Base-by-base conservation (phyloP, 148 eudicot species). In the Salicornia ramosissima region DNA sequence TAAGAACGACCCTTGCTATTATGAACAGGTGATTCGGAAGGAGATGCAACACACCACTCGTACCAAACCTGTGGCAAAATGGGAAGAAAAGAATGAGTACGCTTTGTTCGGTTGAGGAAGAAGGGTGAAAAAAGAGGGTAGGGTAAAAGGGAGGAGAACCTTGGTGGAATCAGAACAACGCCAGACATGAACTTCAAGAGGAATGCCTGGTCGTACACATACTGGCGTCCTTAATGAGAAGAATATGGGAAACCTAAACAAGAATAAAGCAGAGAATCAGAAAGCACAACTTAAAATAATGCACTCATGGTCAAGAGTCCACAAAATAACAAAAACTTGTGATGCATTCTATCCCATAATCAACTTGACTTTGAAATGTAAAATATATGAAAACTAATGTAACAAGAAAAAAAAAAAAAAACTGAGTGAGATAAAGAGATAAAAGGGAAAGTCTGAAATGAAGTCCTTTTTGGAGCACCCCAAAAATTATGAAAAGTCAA, bases 1-100 rank as follows among this genome's bases (percentile, higher is more conserved):
- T 90, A 88, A 6, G 98, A 94, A 46, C 98, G 92, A 6, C 98
- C 98, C 66, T 86, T 88, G 67, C 78, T 74, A 78, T 94, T 94
- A 78, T 94, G 98, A 64, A 94, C 80, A 13, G 98, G 88, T 51
- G 89, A 80, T 34, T 89, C 42, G 7, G 74, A 65, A 21, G 98
- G 96, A 49, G 86, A 82, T 9, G 83, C 74, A 31, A 90, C 87
- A 71, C 85, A 85, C 98, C 98, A 94, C 71, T 94, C 98, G 3
- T 94, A 94, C 98, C 98, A 94, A 67, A 94, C 98, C 96, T 93
- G 79, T 67, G 40, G 40, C 40, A 36, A 36, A 58, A 34, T 55
- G 26, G 40, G 15, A 39, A n/a, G 50, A 22, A 30, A 71, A 59
- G 62, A 19, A 46, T 31, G 14, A 42, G 36, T 45, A 51, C 67